Percentiles rank a stretch among this genome's conserved stretches.
These are phyloP conservation scores for Acorus gramineus DNA, from an alignment of 106 monocot genomes.

Conservation along the genomic window DNA sequence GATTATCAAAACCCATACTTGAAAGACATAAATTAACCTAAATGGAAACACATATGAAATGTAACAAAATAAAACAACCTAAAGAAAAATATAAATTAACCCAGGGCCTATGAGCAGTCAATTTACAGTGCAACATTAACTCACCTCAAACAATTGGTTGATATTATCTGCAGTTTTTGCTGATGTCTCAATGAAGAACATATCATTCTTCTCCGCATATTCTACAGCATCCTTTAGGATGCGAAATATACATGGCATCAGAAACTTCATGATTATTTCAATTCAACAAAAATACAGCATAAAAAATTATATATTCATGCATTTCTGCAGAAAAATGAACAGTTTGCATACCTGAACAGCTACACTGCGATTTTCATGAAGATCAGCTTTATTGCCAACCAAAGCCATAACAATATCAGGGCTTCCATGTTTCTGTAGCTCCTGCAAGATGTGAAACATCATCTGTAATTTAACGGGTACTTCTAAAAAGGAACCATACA, in stretches of 20 bases:
- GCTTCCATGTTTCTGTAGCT: conserved; percentile 95
- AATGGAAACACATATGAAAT: too few relatives aligned
- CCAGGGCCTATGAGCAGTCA: too few relatives aligned
- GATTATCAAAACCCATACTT: too few relatives aligned
- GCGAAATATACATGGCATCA: background rate
- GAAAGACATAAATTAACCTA: too few relatives aligned
- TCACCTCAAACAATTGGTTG: conserved; percentile 95
- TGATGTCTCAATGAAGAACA: conserved; percentile 98
- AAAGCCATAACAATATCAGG: conserved; percentile 93
- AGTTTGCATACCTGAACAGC: conserved; percentile 41
- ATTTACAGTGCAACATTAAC: too few relatives aligned
- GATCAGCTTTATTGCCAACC: conserved; percentile 97
- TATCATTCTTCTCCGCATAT: conserved; percentile 88
- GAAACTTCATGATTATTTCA: background rate
- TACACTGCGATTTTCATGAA: conserved; percentile 80
- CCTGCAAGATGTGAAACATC: conserved; percentile 27
- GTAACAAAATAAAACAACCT: too few relatives aligned
- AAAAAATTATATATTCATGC: too few relatives aligned
- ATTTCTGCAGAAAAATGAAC: background rate
- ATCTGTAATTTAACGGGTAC: too few relatives aligned
- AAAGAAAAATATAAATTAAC: too few relatives aligned
- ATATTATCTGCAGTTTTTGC: conserved; percentile 98
- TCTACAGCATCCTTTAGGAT: conserved; percentile 64
- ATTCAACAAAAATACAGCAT: too few relatives aligned
- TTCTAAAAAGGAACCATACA: too few relatives aligned